Evolutionary conservation across 1,284 basidiomycete genomes (phyloP), one percentile per base, ranked within the genome.

Genomic region (Austroboletus novae-zelandiae): DNA sequence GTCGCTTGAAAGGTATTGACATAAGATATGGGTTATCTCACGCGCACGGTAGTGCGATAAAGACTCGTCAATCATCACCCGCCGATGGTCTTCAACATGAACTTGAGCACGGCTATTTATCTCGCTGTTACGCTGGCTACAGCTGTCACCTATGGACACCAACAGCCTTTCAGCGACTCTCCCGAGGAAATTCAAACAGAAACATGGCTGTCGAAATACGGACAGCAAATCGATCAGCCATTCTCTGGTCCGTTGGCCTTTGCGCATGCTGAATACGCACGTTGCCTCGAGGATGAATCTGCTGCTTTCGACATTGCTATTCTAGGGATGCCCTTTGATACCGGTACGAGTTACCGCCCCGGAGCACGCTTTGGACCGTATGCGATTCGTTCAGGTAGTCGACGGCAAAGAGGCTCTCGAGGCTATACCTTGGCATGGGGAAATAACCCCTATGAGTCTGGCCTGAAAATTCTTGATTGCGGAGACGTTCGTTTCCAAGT

Each of bases 271-370:
- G 80, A 85, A 1, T 89, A 89, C 58, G 65, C 72, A n/a, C 78
- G 78, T 45, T 90, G 88, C 61, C 72, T 91, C 27, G 84, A 89
- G 55, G 76, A 86, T 52, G 74, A 76, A 51, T 64, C 64, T 11
- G 64, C 61, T 6, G 51, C 65, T 5, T 89, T 88, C 61, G 88
- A 91, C 63, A 81, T 91, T 50, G 89, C 87, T 2, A 66, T 93
- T 39, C 69, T 92, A 9, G 91, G 90, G 7, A 82, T 91, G 73
- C 90, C 89, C 0, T 91, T 92, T 61, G 90, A 92, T 60, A 91
- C 88, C 5, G 79, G 74, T 2, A 83, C 85, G 15, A 76, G 76
- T 1, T 90, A 87, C 60, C 73, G 89, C 51, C 79, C 86, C 46
- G 87, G 86, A 52, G 89, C 89, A 25, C 80, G 90, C 4, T 92